A percentile compares a stretch with the other conserved stretches of the same genome.
These are phyloP conservation scores for Irpex sp. DNA, from an alignment of 1,284 basidiomycete genomes.

Conservation along the genomic window DNA sequence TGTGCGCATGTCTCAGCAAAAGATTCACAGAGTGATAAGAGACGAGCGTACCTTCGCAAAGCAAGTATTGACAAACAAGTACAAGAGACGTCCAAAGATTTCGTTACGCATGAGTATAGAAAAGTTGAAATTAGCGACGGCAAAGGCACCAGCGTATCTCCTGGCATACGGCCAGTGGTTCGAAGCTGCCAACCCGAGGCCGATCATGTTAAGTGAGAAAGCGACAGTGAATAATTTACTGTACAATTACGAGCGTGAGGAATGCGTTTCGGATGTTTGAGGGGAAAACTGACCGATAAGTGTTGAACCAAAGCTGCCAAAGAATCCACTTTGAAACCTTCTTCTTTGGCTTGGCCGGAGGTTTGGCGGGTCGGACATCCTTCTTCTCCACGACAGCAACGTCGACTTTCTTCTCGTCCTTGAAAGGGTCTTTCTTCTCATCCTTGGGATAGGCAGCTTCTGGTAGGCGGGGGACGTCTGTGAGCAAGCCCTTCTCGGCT, in stretches of 20 bases:
- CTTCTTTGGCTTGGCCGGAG: conserved; percentile 32
- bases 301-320: conserved; percentile 67
- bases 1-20: conserved; percentile 21
- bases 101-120: conserved; percentile 56
- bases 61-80: conserved; percentile 44
- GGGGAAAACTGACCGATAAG: conserved; percentile 45
- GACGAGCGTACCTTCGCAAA: conserved; percentile 53
- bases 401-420: conserved; percentile 14
- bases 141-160: conserved; percentile 58
- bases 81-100: conserved; percentile 51
- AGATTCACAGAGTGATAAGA: background rate
- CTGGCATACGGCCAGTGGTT: conserved; percentile 62
- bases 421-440: conserved; percentile 32
- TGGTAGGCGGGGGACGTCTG: conserved; percentile 33
- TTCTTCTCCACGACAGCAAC: conserved; percentile 28
- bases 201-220: conserved; percentile 57
- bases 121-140: conserved; percentile 50
- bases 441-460: conserved; percentile 24
- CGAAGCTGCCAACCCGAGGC: conserved; percentile 56
- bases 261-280: background rate
- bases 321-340: conserved; percentile 54
- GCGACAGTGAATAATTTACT: conserved; percentile 67
- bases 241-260: conserved; percentile 2
- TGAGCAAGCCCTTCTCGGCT: conserved; percentile 53
- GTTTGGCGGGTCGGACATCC: conserved; percentile 38